Base-by-base conservation (phyloP, 768 basidiomycete genomes). In the Leccinum sublutescens region DNA sequence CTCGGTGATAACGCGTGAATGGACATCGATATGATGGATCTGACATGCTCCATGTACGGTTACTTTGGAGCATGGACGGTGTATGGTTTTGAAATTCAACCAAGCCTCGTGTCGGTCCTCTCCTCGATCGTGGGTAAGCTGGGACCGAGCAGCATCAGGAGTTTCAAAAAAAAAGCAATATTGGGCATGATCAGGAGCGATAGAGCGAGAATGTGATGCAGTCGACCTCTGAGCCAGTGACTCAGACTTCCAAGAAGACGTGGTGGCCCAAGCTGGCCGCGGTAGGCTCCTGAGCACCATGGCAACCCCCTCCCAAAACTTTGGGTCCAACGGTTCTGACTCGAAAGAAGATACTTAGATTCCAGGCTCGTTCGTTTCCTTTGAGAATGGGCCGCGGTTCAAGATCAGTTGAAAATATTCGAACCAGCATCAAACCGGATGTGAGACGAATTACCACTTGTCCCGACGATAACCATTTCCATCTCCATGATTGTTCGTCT, bases 1-100 rank as follows among this genome's bases (percentile, higher is more conserved):
- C 19, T 64, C 66, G 66, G 66, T 57, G 66, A 66, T 66, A 68
- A 36, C 21, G 55, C 25, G 59, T 51, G 56, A 23, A 36, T 56
- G 19, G 36, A 8, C 55, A 51, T 38, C 34, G 54, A 50, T 7
- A 33, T 15, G 10, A 19, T 57, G 31, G 38, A n/a, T 4, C 38
- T n/a, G 17, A n/a, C 38, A 40, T 17, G 9, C 38, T 15, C 38
- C 38, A n/a, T 33, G 33, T 27, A 21, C 2, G 2, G 21, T 21
- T 21, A 21, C 21, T 21, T 21, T 21, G 2, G 21, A 21, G 21
- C 21, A 2, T 21, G 21, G 15, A 51, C 12, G 36, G 34, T 6
- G 29, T 21, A 56, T 36, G 38, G 17, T 40, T 40, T 38, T 57
- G 34, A 60, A 34, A 9, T 40, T 54, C 43, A 29, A 11, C 45